A percentile compares a stretch with the other conserved stretches of the same genome.
phyloP scores from a whole-genome alignment of 768 basidiomycete genomes.

The Leccinellum rugosiceps region DNA sequence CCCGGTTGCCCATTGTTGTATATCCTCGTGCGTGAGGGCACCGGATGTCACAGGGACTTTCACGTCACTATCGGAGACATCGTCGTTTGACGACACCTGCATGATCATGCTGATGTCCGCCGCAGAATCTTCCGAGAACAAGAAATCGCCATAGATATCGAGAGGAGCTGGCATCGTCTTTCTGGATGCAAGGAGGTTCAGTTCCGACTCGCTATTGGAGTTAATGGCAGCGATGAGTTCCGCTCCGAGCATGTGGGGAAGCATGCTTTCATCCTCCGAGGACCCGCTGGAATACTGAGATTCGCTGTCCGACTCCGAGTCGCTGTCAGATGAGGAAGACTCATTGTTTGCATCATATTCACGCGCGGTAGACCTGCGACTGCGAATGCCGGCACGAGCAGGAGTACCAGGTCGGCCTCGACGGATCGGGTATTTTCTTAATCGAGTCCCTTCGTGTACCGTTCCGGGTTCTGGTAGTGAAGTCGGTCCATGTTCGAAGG shows the following conservation, averaged over 20 bases:
- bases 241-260: slow-evolving; percentile 25
- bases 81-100: slow-evolving; percentile 17
- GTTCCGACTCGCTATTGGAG: slow-evolving; percentile 24
- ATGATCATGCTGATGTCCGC: slow-evolving; percentile 22
- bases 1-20: slow-evolving; percentile 24
- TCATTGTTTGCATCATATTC: not conserved
- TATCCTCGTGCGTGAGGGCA: slow-evolving; percentile 22
- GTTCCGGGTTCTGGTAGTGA: not conserved
- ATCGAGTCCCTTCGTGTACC: not conserved
- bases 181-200: slow-evolving; percentile 9
- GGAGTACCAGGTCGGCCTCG: slow-evolving; percentile 16
- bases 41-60: slow-evolving; percentile 4
- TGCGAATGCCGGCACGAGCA: slow-evolving; percentile 21
- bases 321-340: slow-evolving; percentile 15
- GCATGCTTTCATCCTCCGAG: slow-evolving; percentile 17
- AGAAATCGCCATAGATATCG: slow-evolving; percentile 5
- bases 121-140: slow-evolving; percentile 16
- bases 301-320: slow-evolving; percentile 15
- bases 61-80: slow-evolving; percentile 7
- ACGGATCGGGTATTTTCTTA: not conserved
- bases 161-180: not conserved
- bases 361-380: slow-evolving; percentile 7
- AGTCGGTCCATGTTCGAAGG: not conserved
- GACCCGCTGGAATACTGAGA: slow-evolving; percentile 22
- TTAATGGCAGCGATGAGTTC: slow-evolving; percentile 28